Evolutionary conservation across 345 rosid species (phyloP), one percentile per base, ranked within the genome.

Genomic region (Eucalyptus curtisii): DNA sequence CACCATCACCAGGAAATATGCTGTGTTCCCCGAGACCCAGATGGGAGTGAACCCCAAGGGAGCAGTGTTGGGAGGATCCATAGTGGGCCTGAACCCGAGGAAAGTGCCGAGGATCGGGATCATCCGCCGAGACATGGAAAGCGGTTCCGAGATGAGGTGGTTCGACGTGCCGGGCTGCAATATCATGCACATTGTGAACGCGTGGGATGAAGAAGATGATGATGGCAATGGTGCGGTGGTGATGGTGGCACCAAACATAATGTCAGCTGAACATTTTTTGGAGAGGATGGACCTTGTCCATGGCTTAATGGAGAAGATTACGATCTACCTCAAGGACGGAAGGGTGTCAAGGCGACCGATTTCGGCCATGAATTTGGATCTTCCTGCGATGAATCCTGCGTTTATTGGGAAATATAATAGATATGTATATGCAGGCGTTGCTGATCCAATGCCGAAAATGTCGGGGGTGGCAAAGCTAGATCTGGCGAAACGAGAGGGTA

Each of bases 101-200:
- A 93, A 94, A 90, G 89, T 94, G 2, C 88, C 92, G 4, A 90
- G 93, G 76, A 85, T 94, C 10, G 94, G 95, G 86, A 86, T 94
- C 45, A 87, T 91, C 47, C 95, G 91, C 11, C 85, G 94, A 22
- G 90, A 93, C 40, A 92, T 93, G 8, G 89, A 87, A 37, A 90
- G 92, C 44, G 93, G 92, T 86, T 87, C 93, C 0, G 88, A 90
- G 27, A 90, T 93, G 91, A 91, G 68, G 55, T 94, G 94, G 95
- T 94, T 94, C 31, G 94, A 94, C 13, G 94, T 92, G 61, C 93
- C 94, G 10, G 95, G 95, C 15, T 91, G 92, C 88, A 94, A 94
- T 85, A 44, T 89, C 27, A 88, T 93, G 8, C 95, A 93, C 87
- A 88, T 90, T 16, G 91, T 93, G 55, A 94, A 94, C 49, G 94